Base-by-base conservation (phyloP, 331 rosid species). In the Pyracantha coccinea region DNA sequence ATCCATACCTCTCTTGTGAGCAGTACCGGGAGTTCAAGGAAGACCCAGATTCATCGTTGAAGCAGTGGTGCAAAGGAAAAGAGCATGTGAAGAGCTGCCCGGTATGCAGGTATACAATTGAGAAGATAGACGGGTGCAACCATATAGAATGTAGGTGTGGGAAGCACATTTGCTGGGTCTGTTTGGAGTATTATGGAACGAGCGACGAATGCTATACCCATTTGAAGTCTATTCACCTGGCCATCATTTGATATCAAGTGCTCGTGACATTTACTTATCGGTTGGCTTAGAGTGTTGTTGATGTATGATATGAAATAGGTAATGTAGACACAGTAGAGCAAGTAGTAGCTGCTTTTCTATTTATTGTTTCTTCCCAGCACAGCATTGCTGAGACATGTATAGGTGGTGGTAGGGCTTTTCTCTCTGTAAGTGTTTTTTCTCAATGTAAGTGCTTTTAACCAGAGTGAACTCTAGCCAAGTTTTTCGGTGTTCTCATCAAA, bases 81-180 rank as follows among this genome's bases (percentile, higher is more conserved):
- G 96, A 85, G 31, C 81, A 91, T 27, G 99, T 92, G 20, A 95
- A 92, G 90, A 72, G 76, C 82, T 95, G 99, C 81, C 80, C 86
- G 0, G 81, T 64, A 2, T 95, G 99, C 70, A 85, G 91, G 29
- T 85, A 75, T 71, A 80, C 88, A 21, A 90, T 95, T 45, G 97
- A 95, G 88, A 95, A 95, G 87, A 57, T 76, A 2, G 98, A 92
- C 12, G 99, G 99, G 41, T 95, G 99, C 89, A 92, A 95, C 82
- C 99, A 92, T 61, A 55, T 95, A 21, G 93, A 85, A 83, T 95
- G 99, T 33, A 83, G 78, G 86, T 95, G 99, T 50, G 97, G 93
- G 38, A 92, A 68, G 60, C 99, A 95, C 77, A 87, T 95, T 6
- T 95, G 99, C 84, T 95, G 98, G 98, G 96, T 76, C 54, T 95